Evolutionary conservation across 192 early-diverging fungal genomes (phyloP), one percentile per base, ranked within the genome.

Genomic region (Linnemannia elongata): DNA sequence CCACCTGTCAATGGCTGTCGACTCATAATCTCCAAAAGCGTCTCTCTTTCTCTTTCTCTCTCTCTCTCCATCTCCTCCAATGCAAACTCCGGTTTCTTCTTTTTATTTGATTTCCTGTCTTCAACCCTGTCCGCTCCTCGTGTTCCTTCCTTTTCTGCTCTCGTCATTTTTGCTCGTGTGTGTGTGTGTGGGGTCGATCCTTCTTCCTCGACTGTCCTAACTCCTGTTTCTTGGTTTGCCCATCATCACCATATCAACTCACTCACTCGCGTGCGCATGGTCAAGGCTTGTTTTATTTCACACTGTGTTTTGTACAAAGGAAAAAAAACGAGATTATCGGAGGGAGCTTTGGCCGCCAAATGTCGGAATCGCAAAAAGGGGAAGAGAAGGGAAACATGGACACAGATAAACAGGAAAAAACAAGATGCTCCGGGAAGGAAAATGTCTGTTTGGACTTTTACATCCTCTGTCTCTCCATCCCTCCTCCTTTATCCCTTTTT

Each of bases 311-410:
- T 74, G 33, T 52, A 54, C 72, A 75, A 74, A 74, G 27, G 55
- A 45, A 66, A 27, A 41, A 66, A 76, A 30, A 76, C 30, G 39
- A 76, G 41, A 76, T 66, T 33, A 66, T 66, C 60, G 39, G 35
- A 33, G 35, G 35, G 38, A 72, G 70, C 70, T 72, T 72, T 38
- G 35, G 35, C 70, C 38, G 70, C 70, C 69, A 71, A 71, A 38
- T n/a, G 38, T 41, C 41, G 69, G 69, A 41, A 41, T 41, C 69
- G 20, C 15, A 42, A 71, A 71, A 71, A 6, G 41, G 36, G 35
- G 36, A 41, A 41, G 38, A 41, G 20, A n/a, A n/a, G n/a, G 5
- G 22, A 12, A 7, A 72, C 49, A 52, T 52, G 60, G 12, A 66
- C 60, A 66, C 8, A 33, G 30, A 66, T 15, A 66, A 33, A 17